phyloP scores from a whole-genome alignment of 2,329 filamentous ascomycete species.

The Leptographium radiaticola region DNA sequence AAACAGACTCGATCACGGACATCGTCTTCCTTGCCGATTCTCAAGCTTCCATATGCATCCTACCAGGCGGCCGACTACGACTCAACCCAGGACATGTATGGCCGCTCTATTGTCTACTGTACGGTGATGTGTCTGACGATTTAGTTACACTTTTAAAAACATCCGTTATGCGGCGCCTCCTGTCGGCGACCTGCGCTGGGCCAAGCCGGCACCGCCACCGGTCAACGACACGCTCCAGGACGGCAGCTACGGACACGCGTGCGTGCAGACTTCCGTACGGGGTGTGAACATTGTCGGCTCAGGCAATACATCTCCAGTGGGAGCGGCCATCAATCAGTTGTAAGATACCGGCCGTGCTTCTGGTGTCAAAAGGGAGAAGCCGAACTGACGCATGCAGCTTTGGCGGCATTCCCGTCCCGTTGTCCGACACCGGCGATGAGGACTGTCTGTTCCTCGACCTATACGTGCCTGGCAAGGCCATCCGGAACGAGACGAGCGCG shows the following conservation, averaged over 20 bases:
- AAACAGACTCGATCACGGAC: slow-evolving; percentile 4
- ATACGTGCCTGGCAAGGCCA: slow-evolving; percentile 29
- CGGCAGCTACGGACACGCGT: slow-evolving; percentile 15
- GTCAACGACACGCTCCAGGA: slow-evolving; percentile 14
- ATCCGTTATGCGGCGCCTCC: slow-evolving; percentile 31
- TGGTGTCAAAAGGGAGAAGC: background rate
- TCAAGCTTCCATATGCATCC: slow-evolving; percentile 15
- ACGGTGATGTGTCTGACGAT: slow-evolving; percentile 1
- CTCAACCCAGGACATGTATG: slow-evolving; percentile 12
- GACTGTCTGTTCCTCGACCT: slow-evolving; percentile 38
- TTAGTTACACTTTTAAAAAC: slow-evolving; percentile 27
- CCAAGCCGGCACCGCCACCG: slow-evolving; percentile 24
- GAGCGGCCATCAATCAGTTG: slow-evolving; percentile 21
- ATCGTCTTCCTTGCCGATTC: slow-evolving; percentile 10
- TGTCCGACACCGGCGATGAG: slow-evolving; percentile 21
- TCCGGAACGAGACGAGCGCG: slow-evolving; percentile 19
- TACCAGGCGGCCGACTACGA: slow-evolving; percentile 14
- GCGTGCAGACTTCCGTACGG: slow-evolving; percentile 14
- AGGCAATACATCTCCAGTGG: slow-evolving; percentile 20
- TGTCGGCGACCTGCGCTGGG: slow-evolving; percentile 25
- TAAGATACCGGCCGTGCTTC: slow-evolving; percentile 7
- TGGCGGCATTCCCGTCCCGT: slow-evolving; percentile 19
- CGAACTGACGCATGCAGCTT: slow-evolving; percentile 11
- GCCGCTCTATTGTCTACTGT: background rate
- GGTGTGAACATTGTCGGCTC: slow-evolving; percentile 19